These are phyloP conservation scores for Nicotiana knightiana DNA, from an alignment of 257 asterid genomes.

Conservation along the genomic window DNA sequence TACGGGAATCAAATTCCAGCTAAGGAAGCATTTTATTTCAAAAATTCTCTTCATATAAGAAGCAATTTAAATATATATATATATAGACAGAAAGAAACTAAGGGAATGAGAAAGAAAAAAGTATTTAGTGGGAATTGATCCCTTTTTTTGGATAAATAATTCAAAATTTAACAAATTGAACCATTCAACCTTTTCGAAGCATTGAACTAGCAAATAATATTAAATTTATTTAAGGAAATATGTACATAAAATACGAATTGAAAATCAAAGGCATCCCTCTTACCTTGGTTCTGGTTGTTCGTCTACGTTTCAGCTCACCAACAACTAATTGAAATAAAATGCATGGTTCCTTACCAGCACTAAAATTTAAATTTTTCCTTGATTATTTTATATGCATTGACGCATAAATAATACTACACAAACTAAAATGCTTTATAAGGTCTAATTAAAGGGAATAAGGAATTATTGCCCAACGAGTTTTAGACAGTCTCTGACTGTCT, in stretches of 20 bases:
- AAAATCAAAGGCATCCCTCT: neutral
- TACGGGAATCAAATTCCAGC: neutral
- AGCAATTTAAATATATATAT: neutral
- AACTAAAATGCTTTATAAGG: neutral
- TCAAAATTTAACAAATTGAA: rapidly evolving
- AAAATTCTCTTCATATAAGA: too few relatives aligned
- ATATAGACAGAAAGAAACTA: too few relatives aligned
- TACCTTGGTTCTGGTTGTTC: neutral
- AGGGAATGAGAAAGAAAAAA: too few relatives aligned
- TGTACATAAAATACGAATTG: too few relatives aligned
- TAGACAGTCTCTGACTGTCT: too few relatives aligned
- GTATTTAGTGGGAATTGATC: too few relatives aligned
- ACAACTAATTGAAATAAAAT: neutral
- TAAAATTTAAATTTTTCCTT: neutral
- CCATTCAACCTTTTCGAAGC: too few relatives aligned
- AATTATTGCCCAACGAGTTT: too few relatives aligned
- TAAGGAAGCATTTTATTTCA: neutral
- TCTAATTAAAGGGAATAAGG: neutral
- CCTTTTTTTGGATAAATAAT: too few relatives aligned
- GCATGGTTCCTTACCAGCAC: neutral
- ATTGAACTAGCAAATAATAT: too few relatives aligned
- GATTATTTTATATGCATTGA: neutral
- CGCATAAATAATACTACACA: neutral
- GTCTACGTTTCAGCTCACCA: neutral
- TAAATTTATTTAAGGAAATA: too few relatives aligned